phyloP scores from a whole-genome alignment of 768 basidiomycete genomes.

The Leccinum obscurum region DNA sequence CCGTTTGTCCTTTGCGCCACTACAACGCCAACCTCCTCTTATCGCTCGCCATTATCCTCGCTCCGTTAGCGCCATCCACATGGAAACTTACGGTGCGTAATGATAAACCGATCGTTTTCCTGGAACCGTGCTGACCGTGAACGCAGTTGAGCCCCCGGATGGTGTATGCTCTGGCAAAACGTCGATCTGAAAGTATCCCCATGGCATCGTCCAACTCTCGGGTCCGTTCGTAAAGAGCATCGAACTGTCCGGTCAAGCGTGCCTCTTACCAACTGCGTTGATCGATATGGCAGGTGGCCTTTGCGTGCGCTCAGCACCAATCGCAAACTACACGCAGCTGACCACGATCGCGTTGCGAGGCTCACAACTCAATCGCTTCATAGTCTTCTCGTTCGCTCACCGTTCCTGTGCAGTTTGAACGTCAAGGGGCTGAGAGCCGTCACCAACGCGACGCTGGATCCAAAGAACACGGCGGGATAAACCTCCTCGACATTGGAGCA shows the following conservation, averaged over 20 bases:
- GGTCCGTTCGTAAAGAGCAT: slow-evolving; percentile 50
- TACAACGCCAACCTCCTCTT: no score
- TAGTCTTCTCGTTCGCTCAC: slow-evolving; percentile 65
- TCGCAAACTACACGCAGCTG: slow-evolving; percentile 58
- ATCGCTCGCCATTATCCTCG: no score
- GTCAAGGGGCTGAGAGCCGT: slow-evolving; percentile 71
- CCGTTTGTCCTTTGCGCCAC: no score
- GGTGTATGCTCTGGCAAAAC: slow-evolving; percentile 55
- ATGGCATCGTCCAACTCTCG: slow-evolving; percentile 47
- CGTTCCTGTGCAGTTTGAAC: slow-evolving; percentile 53
- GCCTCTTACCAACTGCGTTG: slow-evolving; percentile 26
- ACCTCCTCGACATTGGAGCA: no score
- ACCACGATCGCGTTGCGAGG: slow-evolving; percentile 66
- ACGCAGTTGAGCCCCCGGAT: no score
- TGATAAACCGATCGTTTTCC: no score
- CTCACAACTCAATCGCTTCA: slow-evolving; percentile 70
- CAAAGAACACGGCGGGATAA: slow-evolving; percentile 36
- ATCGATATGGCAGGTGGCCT: slow-evolving; percentile 54
- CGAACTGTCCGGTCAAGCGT: no score
- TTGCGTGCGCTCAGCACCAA: slow-evolving; percentile 41
- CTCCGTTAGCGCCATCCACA: no score
- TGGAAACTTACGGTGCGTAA: no score
- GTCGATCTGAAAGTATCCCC: slow-evolving; percentile 65
- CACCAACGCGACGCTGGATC: slow-evolving; percentile 74
- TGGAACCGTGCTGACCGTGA: no score